Evolutionary conservation across 2,329 filamentous ascomycete species (phyloP).

Genomic region (Neofusicoccum umdonicola): DNA sequence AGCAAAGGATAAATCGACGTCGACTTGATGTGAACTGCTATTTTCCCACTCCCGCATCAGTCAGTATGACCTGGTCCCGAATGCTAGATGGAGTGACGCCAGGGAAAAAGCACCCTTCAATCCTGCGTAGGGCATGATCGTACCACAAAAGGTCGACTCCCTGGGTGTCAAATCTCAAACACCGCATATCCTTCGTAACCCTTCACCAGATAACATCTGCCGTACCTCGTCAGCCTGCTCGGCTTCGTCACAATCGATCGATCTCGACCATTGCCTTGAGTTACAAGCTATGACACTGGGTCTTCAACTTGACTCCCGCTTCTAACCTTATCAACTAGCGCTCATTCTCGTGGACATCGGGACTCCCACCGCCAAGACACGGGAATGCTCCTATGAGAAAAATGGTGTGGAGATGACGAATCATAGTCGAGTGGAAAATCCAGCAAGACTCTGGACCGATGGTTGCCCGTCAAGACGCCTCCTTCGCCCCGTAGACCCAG

Average conservation of each 20-base stretch:
- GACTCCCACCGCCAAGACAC: slow-evolving; percentile 7
- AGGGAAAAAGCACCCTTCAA: neutral
- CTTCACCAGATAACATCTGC: neutral
- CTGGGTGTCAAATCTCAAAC: neutral
- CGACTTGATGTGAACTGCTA: neutral
- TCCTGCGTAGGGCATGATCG: neutral
- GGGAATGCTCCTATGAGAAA: slow-evolving; percentile 9
- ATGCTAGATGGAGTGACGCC: neutral
- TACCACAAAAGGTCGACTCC: neutral
- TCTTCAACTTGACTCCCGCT: neutral
- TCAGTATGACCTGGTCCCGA: neutral
- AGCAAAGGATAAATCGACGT: neutral
- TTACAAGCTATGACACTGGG: neutral
- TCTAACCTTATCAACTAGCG: slow-evolving; percentile 11
- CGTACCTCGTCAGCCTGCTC: neutral
- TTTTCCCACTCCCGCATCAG: neutral
- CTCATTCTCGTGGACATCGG: slow-evolving; percentile 7
- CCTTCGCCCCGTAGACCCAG: neutral
- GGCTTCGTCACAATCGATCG: neutral
- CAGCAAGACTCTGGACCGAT: neutral
- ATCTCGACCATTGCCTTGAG: neutral
- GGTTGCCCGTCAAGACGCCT: slow-evolving; percentile 2
- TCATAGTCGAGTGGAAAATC: neutral
- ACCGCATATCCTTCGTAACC: neutral
- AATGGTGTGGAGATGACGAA: slow-evolving; percentile 2